phyloP scores from a whole-genome alignment of 164 flowering plant genomes.

The Piper longum region DNA sequence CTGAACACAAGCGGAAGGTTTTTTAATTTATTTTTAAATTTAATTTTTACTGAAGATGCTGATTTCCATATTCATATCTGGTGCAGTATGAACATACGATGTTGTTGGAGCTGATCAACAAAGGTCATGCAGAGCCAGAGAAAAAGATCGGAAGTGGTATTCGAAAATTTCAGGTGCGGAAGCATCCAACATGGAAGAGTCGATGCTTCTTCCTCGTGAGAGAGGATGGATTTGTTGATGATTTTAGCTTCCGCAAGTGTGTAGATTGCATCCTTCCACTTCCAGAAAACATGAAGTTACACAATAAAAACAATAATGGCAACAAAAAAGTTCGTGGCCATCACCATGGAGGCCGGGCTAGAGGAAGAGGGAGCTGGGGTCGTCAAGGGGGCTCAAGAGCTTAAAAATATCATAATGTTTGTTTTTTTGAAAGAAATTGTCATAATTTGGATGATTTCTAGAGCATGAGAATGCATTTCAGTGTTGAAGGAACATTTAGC shows the following conservation, averaged over 20 bases:
- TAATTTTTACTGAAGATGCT: neutral
- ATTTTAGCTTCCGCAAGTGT: constrained; percentile 96
- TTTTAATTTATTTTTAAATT: neutral
- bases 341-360: constrained; percentile 2
- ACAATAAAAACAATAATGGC: constrained; percentile 10
- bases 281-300: constrained; percentile 65
- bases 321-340: neutral
- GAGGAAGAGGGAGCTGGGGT: constrained; percentile 4
- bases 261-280: constrained; percentile 74
- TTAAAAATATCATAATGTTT: no score
- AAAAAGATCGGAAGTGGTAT: constrained; percentile 62
- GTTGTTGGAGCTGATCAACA: constrained; percentile 64
- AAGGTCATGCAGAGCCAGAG: constrained; percentile 73
- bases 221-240: constrained; percentile 56
- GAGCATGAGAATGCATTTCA: no score
- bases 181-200: constrained; percentile 75
- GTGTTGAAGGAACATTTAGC: no score
- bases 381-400: constrained; percentile 1
- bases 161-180: constrained; percentile 50
- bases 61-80: neutral
- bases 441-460: no score
- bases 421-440: no score
- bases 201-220: constrained; percentile 73
- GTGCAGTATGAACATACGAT: constrained; percentile 71
- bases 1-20: neutral